A percentile compares a stretch with the other conserved stretches of the same genome.
Conservation (phyloP, 768 basidiomycete species). For the Calvatia gigantea region DNA sequence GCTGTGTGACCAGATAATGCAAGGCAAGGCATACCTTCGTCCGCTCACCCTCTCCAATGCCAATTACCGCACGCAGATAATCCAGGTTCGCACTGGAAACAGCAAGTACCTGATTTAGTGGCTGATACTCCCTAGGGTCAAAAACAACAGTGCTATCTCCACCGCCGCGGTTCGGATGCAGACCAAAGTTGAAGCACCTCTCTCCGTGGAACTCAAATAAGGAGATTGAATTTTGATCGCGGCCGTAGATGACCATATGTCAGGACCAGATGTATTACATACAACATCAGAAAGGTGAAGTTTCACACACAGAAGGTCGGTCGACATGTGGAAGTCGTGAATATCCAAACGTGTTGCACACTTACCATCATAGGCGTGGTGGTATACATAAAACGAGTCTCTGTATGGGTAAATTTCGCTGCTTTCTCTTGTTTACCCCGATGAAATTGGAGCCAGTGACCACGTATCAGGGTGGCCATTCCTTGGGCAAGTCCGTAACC, state of each 20-base stretch:
- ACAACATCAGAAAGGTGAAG: slow-evolving; percentile 27
- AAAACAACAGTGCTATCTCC: slow-evolving; percentile 20
- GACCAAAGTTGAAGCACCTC: slow-evolving; percentile 21
- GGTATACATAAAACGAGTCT: background rate
- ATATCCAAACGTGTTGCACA: slow-evolving; percentile 10
- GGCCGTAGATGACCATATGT: slow-evolving; percentile 28
- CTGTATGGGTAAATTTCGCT: slow-evolving; percentile 9
- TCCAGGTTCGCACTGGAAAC: background rate
- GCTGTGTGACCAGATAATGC: background rate
- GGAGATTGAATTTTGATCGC: slow-evolving; percentile 23
- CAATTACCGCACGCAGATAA: background rate
- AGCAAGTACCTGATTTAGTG: slow-evolving; percentile 4
- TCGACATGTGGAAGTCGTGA: slow-evolving; percentile 13
- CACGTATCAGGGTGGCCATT: background rate
- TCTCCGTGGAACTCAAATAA: slow-evolving; percentile 31
- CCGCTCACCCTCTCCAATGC: background rate
- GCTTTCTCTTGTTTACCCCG: slow-evolving; percentile 8
- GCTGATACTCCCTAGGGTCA: slow-evolving; percentile 1
- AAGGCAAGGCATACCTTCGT: background rate
- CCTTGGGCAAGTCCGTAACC: background rate
- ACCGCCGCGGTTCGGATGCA: slow-evolving; percentile 35
- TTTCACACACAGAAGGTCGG: slow-evolving; percentile 20
- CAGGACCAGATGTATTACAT: slow-evolving; percentile 21
- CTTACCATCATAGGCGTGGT: background rate
- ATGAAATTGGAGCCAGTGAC: slow-evolving; percentile 6